These are phyloP conservation scores for Fusarium setosum DNA, from an alignment of 2,329 filamentous ascomycete genomes.

Conservation along the genomic window DNA sequence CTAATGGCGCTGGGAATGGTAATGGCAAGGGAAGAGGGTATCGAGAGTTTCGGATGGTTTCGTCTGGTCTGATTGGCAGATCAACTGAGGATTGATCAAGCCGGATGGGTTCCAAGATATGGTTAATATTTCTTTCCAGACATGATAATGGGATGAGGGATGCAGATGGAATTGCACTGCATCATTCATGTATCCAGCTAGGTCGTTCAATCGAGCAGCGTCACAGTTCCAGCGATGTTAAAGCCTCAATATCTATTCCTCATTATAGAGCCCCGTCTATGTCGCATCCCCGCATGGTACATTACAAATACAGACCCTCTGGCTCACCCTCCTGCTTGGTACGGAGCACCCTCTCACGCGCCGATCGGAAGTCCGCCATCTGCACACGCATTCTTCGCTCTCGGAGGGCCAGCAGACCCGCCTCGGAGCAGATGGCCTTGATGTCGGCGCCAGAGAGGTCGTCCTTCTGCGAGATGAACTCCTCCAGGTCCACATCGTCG, in stretches of 20 bases:
- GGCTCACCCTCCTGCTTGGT: conserved; percentile 99
- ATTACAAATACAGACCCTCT: conserved; percentile 97
- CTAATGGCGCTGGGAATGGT: too few relatives aligned
- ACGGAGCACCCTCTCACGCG: conserved; percentile 93
- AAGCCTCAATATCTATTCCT: conserved; percentile 33
- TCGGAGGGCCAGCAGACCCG: conserved; percentile 91
- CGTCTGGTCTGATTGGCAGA: too few relatives aligned
- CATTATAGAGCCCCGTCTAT: conserved; percentile 36
- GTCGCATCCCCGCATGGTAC: conserved; percentile 38
- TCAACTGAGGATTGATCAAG: too few relatives aligned
- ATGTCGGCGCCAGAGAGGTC: conserved; percentile 97
- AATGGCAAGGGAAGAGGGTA: too few relatives aligned
- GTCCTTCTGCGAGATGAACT: conserved; percentile 99
- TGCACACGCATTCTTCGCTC: conserved; percentile 98
- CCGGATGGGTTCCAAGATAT: too few relatives aligned
- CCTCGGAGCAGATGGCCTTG: conserved; percentile 98
- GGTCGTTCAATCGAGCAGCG: not conserved
- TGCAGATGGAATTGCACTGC: not conserved
- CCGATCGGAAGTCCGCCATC: conserved; percentile 97
- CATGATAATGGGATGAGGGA: not conserved
- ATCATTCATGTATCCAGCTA: not conserved
- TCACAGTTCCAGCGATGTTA: too few relatives aligned
- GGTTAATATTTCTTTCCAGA: conserved; percentile 5
- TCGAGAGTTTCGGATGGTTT: too few relatives aligned
- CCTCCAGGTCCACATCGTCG: conserved; percentile 96